phyloP scores from a whole-genome alignment of 306 rosid genomes.

The Mimosa bimucronata region DNA sequence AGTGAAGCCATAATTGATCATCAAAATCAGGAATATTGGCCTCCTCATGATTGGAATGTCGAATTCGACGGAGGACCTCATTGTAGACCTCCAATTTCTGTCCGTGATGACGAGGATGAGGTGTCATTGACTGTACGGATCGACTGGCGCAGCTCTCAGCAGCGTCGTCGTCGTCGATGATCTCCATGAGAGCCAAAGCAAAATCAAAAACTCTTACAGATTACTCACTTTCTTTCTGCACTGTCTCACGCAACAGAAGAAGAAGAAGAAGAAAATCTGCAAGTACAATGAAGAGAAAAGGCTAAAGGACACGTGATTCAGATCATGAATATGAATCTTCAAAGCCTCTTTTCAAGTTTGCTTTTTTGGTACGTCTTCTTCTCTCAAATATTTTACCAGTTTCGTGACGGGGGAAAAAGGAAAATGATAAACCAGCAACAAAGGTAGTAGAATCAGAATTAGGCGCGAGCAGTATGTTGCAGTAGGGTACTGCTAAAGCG shows the following conservation, averaged over 20 bases:
- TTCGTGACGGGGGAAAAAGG: no score
- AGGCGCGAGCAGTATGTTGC: no score
- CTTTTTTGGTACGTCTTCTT: background rate
- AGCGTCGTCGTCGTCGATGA: conserved; percentile 77
- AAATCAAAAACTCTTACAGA: conserved; percentile 12
- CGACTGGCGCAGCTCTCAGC: conserved; percentile 88
- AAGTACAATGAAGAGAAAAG: background rate
- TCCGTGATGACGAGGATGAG: conserved; percentile 60
- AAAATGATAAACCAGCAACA: no score
- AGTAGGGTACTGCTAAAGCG: background rate
- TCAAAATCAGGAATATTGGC: conserved; percentile 84
- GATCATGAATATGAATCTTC: background rate
- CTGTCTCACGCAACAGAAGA: conserved; percentile 22
- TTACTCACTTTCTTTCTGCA: background rate
- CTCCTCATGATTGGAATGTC: conserved; percentile 64
- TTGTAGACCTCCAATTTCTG: conserved; percentile 86
- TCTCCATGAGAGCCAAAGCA: conserved; percentile 55
- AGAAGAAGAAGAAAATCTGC: background rate
- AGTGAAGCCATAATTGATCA: conserved; percentile 90
- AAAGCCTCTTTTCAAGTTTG: background rate
- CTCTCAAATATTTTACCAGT: background rate
- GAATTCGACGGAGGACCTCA: conserved; percentile 87
- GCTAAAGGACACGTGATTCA: background rate
- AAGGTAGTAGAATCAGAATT: background rate
- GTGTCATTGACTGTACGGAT: conserved; percentile 54